Evolutionary conservation across 495 filamentous ascomycete genomes (phyloP).

Genomic region (Polyplosphaeria fusca): DNA sequence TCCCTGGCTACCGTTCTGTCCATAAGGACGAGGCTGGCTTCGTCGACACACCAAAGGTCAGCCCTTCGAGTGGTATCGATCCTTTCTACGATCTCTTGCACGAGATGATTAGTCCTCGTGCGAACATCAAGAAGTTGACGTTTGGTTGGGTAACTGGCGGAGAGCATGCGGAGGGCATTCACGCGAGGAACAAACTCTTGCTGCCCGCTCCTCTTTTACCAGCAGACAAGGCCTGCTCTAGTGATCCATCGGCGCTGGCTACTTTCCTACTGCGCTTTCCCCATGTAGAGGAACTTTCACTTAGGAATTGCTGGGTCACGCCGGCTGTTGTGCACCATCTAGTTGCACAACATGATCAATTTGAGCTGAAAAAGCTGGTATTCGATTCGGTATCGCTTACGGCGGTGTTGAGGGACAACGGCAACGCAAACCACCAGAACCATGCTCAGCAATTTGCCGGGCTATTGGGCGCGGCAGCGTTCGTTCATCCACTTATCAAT

Average conservation of each 20-base stretch:
- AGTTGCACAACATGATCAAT: conserved; percentile 26
- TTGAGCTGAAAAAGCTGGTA: conserved; percentile 31
- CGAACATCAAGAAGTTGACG: conserved; percentile 49
- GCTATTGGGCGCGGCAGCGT: neutral
- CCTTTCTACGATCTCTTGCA: conserved; percentile 47
- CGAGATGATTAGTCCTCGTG: conserved; percentile 39
- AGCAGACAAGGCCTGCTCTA: neutral
- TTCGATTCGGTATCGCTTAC: conserved; percentile 41
- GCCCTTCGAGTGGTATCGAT: conserved; percentile 45
- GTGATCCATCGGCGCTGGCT: neutral
- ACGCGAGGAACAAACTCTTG: conserved; percentile 51
- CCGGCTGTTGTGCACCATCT: conserved; percentile 32
- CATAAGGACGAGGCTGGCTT: conserved; percentile 41
- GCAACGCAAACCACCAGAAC: conserved; percentile 1
- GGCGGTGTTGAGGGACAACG: conserved; percentile 26
- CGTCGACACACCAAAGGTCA: conserved; percentile 41
- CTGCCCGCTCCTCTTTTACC: conserved; percentile 44
- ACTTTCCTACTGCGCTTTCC: conserved; percentile 28
- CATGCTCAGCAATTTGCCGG: neutral
- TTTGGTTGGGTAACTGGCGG: conserved; percentile 58
- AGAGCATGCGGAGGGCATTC: conserved; percentile 52
- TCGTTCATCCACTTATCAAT: neutral
- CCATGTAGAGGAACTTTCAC: conserved; percentile 37
- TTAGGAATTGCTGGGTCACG: conserved; percentile 43
- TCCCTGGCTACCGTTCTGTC: conserved; percentile 55